These are phyloP conservation scores for Rauvolfia tetraphylla DNA, from an alignment of 257 asterid genomes.

Conservation along the genomic window DNA sequence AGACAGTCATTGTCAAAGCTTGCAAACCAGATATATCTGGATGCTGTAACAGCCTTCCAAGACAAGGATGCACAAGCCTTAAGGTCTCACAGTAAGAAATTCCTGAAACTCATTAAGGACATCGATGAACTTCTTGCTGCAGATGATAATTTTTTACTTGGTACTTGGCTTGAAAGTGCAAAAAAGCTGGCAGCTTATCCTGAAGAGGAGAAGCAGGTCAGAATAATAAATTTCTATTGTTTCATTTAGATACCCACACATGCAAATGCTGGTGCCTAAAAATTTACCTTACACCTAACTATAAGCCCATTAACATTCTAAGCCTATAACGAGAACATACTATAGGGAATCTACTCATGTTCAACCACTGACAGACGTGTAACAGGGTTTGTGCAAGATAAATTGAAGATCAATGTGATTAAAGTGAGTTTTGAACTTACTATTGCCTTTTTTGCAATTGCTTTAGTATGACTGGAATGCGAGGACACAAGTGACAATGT, in stretches of 20 bases:
- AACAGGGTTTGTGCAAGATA: background rate
- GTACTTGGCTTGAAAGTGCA: conserved; percentile 90
- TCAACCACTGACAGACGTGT: background rate
- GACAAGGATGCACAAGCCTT: conserved; percentile 56
- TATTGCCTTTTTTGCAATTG: background rate
- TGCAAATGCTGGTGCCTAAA: background rate
- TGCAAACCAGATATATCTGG: conserved; percentile 82
- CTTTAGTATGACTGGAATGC: conserved; percentile 94
- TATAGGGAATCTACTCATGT: background rate
- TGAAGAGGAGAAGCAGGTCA: conserved; percentile 71
- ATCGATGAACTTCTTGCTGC: conserved; percentile 81
- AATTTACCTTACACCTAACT: background rate
- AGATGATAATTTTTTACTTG: conserved; percentile 81
- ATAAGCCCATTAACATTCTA: background rate
- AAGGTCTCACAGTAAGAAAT: conserved; percentile 45
- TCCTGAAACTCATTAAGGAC: conserved; percentile 84
- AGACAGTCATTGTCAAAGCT: conserved; percentile 88
- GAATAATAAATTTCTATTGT: conserved; percentile 5
- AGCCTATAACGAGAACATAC: background rate
- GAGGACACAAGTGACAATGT: conserved; percentile 95
- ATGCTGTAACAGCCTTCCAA: conserved; percentile 58
- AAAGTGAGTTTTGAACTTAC: conserved; percentile 1
- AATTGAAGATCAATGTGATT: background rate
- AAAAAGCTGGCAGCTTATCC: conserved; percentile 53
- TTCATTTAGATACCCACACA: background rate